Evolutionary conservation across 306 rosid genomes (phyloP), one percentile per base, ranked within the genome.

Genomic region (Pterocarpus santalinus): DNA sequence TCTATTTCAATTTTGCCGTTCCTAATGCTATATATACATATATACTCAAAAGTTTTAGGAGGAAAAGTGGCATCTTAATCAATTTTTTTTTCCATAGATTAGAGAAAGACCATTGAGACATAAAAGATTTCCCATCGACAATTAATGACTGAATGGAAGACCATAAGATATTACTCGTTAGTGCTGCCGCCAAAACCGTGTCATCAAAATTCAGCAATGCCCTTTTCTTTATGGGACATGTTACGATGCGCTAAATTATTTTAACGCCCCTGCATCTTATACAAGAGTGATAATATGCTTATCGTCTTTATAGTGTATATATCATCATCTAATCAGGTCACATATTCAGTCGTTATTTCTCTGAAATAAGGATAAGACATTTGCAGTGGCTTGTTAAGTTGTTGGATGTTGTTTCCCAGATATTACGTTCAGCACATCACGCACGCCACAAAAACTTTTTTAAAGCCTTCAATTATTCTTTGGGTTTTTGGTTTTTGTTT

Each of bases 81-180:
- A 52, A 2, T 64, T 65, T 2, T 77, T 64, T 77, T 64, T 64
- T 65, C 41, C 5, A 28, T 77, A 51, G 53, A 49, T 65, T 53
- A 77, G 65, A 52, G 16, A 49, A 76, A 51, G 11, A 49, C 49
- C 73, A 76, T 15, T 13, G 8, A 65, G 13, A 28, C 33, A 72
- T 53, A 55, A 36, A 36, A 65, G 56, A 51, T 33, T 72, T 49
- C 53, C 81, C 52, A 76, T 76, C 46, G 60, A 43, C 79, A 60
- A 75, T 75, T 57, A 76, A 76, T 76, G 81, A 16, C 63, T 36
- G 65, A 65, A 76, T 51, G 81, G 81, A 76, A 11, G 81, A 65
- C 81, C 81, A 65, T 76, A 16, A 14, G 72, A 7, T 30, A 36
- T 66, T 55, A 77, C 74, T 52, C 32, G 63, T n/a, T 68, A 58